Base-by-base conservation (phyloP, 129 eudicot species). In the Deinandra increscens region DNA sequence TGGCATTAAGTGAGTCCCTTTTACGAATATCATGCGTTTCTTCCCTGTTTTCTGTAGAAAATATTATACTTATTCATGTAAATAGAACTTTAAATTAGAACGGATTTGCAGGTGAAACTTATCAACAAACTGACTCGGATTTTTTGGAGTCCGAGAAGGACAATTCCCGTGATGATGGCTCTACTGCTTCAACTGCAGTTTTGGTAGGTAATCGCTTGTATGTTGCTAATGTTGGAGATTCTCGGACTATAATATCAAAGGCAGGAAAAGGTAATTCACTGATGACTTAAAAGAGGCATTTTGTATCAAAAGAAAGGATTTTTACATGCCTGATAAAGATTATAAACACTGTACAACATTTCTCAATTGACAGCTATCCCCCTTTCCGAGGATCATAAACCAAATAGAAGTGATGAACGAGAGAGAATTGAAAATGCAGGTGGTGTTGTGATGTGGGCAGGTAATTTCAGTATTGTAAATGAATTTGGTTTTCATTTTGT, bases 401-500 rank as follows among this genome's bases (percentile, higher is more conserved):
- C 97, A 23, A 91, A 91, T 53, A 85, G 97, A 78, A 77, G 74
- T 60, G 97, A 91, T 48, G 97, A 91, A 75, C 76, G 95, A 67
- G 86, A 81, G 86, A 81, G 97, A 81, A 91, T 91, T 41, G 97
- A 91, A 79, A 81, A 66, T 81, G 97, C 97, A 77, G 95, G 97
- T 55, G 97, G 97, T 53, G 84, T 91, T 72, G 97, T 91, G 17
- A 88, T 88, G 90, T 85, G 96, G 94, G 97, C 97, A 66, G 97
- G 96, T 85, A 62, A 82, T 20, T 66, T 7, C 54, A 15, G 45
- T 45, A 38, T 12, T 44, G 26, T 14, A 42, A 41, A 26, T 66
- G 41, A 68, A 12, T 60, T 50, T n/a, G 15, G 22, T 55, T 56
- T 12, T 49, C 45, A 73, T 50, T 59, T 1, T 36, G 39, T 42